Conservation (phyloP, 106 monocot species). For the Triglochin maritima region DNA sequence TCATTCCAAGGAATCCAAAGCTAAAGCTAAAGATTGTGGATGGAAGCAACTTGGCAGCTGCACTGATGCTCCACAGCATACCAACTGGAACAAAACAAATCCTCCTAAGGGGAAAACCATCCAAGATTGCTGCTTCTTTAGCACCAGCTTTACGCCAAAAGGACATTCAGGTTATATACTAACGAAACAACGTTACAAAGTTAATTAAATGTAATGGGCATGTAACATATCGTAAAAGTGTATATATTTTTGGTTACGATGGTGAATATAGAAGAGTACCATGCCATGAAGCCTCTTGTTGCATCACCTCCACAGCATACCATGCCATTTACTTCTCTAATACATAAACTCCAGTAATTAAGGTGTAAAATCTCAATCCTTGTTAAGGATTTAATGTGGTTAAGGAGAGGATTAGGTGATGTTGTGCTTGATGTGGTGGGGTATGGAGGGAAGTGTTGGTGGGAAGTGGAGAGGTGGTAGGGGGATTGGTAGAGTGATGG, state of each 20-base stretch:
- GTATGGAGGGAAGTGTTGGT: too few relatives aligned
- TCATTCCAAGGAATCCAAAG: slow-evolving; percentile 65
- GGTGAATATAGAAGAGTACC: slow-evolving; percentile 40
- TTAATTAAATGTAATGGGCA: neutral
- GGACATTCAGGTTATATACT: slow-evolving; percentile 40
- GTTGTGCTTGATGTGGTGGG: too few relatives aligned
- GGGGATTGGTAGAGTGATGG: too few relatives aligned
- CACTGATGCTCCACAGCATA: slow-evolving; percentile 56
- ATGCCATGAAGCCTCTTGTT: slow-evolving; percentile 32
- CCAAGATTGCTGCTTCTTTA: slow-evolving; percentile 42
- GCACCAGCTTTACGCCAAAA: slow-evolving; percentile 39
- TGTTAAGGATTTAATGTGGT: too few relatives aligned
- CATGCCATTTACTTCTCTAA: too few relatives aligned
- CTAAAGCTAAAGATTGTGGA: slow-evolving; percentile 69
- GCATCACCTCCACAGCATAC: too few relatives aligned
- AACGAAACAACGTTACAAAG: neutral
- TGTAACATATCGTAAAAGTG: neutral
- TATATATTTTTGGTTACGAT: slow-evolving; percentile 2
- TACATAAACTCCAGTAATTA: too few relatives aligned
- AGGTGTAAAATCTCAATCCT: too few relatives aligned
- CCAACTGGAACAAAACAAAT: slow-evolving; percentile 51
- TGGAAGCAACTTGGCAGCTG: slow-evolving; percentile 79
- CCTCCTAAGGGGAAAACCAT: slow-evolving; percentile 41
- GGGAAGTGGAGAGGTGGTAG: too few relatives aligned
- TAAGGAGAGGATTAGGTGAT: too few relatives aligned